These are phyloP conservation scores for Geotrichum phurueaensis DNA, from an alignment of 1,139 yeast species.

Conservation along the genomic window DNA sequence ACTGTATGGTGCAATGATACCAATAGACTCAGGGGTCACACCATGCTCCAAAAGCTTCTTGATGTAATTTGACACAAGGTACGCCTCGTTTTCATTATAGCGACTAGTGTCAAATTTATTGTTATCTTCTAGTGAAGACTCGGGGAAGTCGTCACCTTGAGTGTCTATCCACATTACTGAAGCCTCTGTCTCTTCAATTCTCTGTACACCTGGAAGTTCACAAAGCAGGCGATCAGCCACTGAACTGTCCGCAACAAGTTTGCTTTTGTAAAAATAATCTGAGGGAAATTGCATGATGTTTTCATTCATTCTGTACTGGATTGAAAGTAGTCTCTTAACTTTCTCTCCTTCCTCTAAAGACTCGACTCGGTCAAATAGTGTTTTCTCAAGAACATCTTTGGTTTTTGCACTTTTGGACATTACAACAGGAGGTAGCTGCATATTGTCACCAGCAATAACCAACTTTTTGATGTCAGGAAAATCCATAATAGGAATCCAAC, in stretches of 20 bases:
- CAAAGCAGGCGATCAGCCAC: conserved; percentile 50
- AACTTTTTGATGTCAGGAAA: conserved; percentile 56
- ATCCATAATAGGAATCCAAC: conserved; percentile 88
- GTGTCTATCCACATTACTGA: conserved; percentile 82
- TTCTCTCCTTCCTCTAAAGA: conserved; percentile 44
- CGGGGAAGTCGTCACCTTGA: conserved; percentile 72
- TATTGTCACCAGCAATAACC: conserved; percentile 60
- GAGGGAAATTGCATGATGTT: conserved; percentile 79
- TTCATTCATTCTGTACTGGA: conserved; percentile 84
- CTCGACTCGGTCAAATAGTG: conserved; percentile 76
- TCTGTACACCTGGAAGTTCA: conserved; percentile 52
- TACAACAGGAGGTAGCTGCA: conserved; percentile 60
- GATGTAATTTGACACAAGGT: conserved; percentile 55
- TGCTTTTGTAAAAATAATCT: conserved; percentile 52
- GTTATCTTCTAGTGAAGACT: conserved; percentile 39
- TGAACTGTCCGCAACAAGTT: conserved; percentile 55
- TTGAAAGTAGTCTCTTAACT: conserved; percentile 52
- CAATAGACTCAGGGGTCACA: conserved; percentile 46
- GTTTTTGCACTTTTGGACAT: conserved; percentile 35
- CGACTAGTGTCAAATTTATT: conserved; percentile 38
- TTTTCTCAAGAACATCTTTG: conserved; percentile 45
- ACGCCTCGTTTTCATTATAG: conserved; percentile 68
- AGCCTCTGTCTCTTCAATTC: conserved; percentile 40
- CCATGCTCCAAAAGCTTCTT: conserved; percentile 52
- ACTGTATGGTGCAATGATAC: conserved; percentile 81